A percentile compares a stretch with the other conserved stretches of the same genome.
These are phyloP conservation scores for Candolleomyces eurysporus DNA, from an alignment of 768 basidiomycete species.

Conservation along the genomic window DNA sequence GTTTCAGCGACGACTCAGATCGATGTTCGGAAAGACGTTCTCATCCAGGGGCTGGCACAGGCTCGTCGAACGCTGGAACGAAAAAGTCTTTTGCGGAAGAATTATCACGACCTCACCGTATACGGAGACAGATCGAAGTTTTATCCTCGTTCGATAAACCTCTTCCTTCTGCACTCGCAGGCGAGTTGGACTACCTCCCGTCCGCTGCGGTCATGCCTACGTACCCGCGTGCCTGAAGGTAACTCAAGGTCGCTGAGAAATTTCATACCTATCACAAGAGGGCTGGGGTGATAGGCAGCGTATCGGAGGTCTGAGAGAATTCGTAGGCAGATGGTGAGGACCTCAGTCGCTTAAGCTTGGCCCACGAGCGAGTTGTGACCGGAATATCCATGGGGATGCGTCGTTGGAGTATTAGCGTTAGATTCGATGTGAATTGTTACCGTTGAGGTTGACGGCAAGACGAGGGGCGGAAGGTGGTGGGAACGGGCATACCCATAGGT, in stretches of 20 bases:
- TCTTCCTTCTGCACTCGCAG: slow-evolving; percentile 68
- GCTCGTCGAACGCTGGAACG: slow-evolving; percentile 11
- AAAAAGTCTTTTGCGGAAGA: slow-evolving; percentile 54
- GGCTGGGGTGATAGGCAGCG: slow-evolving; percentile 41
- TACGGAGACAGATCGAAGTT: slow-evolving; percentile 25
- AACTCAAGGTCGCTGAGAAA: slow-evolving; percentile 36
- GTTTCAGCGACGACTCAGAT: slow-evolving; percentile 56
- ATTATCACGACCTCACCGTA: slow-evolving; percentile 37
- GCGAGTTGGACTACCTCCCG: slow-evolving; percentile 49
- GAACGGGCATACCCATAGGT: too few relatives aligned
- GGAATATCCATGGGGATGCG: slow-evolving; percentile 26
- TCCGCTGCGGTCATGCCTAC: slow-evolving; percentile 59
- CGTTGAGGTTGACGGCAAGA: too few relatives aligned
- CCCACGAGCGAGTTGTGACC: slow-evolving; percentile 21
- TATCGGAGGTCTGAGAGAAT: slow-evolving; percentile 62
- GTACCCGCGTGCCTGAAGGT: slow-evolving; percentile 65
- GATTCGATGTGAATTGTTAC: slow-evolving; percentile 37
- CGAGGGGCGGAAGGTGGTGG: too few relatives aligned
- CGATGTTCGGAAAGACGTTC: slow-evolving; percentile 70
- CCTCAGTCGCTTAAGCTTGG: slow-evolving; percentile 42
- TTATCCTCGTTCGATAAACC: slow-evolving; percentile 74
- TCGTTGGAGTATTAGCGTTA: slow-evolving; percentile 67
- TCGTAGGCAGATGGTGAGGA: slow-evolving; percentile 52
- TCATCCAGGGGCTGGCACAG: slow-evolving; percentile 49
- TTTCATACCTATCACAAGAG: slow-evolving; percentile 56